Base-by-base conservation (phyloP, 306 rosid genomes). In the Vigna mungo region DNA sequence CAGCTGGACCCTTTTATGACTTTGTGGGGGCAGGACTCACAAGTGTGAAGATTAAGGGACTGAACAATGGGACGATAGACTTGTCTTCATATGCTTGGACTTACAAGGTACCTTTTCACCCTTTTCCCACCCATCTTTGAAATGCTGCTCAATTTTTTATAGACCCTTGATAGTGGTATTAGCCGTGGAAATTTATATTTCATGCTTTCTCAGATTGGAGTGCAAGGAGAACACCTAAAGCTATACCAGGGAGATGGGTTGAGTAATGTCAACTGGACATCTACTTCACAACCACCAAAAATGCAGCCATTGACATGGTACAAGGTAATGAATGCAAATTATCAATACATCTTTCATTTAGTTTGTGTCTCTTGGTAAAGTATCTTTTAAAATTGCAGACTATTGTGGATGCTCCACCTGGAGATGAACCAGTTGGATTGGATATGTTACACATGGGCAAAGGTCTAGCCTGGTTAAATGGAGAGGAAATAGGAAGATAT, bases 401-500 rank as follows among this genome's bases (percentile, higher is more conserved):
- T 55, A 67, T 80, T 70, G 88, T 94, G 76, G 97, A 92, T 79
- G 84, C 95, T 71, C 97, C 95, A 10, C 36, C 83, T 4, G 97
- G 96, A 58, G 74, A 92, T 46, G 97, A 92, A 48, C 98, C 98
- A 1, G 77, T 94, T 72, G 98, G 95, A 75, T 82, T 94, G 81
- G 98, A 94, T 88, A 94, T 94, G 98, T 58, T 89, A 75, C 82
- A 87, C 43, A 92, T 92, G 98, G 98, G 98, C 48, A 94, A 94
- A 85, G 98, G 97, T 81, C 87, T 92, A 58, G 98, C 96, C 70
- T 94, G 98, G 98, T 84, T 94, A 83, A 94, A 94, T 70, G 98
- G 97, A 61, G 97, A 94, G 88, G 97, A 92, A 89, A 90, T 94
- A 17, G 98, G 98, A 85, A 89, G 97, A 92, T 94, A 90, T 82